Evolutionary conservation across 1,139 yeast species (phyloP), one percentile per base, ranked within the genome.

Genomic region (Blastobotrys petasosporus): DNA sequence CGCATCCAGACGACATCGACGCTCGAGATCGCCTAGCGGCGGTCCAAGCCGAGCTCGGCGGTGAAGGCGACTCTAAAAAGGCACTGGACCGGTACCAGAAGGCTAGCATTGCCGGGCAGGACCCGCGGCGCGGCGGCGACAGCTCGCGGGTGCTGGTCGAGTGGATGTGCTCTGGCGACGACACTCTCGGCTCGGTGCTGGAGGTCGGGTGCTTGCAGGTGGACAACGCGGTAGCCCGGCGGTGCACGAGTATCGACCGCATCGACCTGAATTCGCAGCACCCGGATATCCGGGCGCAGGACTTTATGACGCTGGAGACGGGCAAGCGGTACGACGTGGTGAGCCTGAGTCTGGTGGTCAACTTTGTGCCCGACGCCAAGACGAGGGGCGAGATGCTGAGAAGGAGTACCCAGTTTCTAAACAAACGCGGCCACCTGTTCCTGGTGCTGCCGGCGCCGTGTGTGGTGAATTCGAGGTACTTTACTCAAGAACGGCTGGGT

Each of bases 371-470:
- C 0, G 77, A 79, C 1, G 79, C 90, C 0, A 59, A 58, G 12
- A 76, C 70, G 28, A 66, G 98, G 43, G 97, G 97, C 1, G 77
- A 75, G 10, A 88, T 90, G 97, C 68, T 88, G 52, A 55, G 59
- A 30, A 64, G 85, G 49, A 76, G 87, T 2, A 70, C 79, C 1
- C 51, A 70, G 33, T 90, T 87, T 60, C 66, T 87, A 42, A 55
- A 57, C 1, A 71, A 71, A 1, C 12, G 12, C 10, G 42, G 39
- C 2, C 63, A 75, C 20, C 64, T 86, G 3, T 90, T 90, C 60
- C 64, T 92, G 12, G 97, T 92, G 1, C 67, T 90, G 6, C 98
- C 98, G 0, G 70, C 85, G 30, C 96, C 97, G 0, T 92, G 98
- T 62, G 70, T 87, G 1, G 62, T 69, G 7, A 88, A 90, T 61